Conservation (phyloP, 352 stramenopile species). For the Blastocystis sp. region DNA sequence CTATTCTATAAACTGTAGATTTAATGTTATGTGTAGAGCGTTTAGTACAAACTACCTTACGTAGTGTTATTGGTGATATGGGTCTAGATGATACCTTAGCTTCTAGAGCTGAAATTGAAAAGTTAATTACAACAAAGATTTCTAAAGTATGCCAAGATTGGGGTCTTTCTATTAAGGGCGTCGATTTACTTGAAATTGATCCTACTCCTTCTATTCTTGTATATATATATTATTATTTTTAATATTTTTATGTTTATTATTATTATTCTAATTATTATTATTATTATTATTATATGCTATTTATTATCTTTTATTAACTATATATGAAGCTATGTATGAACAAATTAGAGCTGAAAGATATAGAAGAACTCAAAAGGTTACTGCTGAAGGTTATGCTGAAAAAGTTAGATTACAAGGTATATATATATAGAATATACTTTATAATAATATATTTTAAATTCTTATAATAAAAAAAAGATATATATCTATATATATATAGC, state of each 20-base stretch:
- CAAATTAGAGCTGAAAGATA: slow-evolving; percentile 42
- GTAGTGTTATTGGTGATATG: slow-evolving; percentile 43
- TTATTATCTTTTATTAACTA: too few species aligned
- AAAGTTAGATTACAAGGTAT: slow-evolving; percentile 30
- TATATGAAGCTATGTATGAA: slow-evolving; percentile 42
- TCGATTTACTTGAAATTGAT: slow-evolving; percentile 43
- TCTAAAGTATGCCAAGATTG: slow-evolving; percentile 41
- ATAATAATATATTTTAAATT: too few species aligned
- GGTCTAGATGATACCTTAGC: slow-evolving; percentile 44
- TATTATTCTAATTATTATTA: too few species aligned
- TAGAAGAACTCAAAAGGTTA: slow-evolving; percentile 41
- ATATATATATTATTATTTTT: neutral
- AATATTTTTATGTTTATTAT: too few species aligned
- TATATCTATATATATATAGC: slow-evolving; percentile 30
- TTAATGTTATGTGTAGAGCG: slow-evolving; percentile 39
- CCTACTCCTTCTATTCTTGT: slow-evolving; percentile 34
- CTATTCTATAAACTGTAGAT: slow-evolving; percentile 39
- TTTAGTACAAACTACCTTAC: slow-evolving; percentile 42
- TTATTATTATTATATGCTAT: too few species aligned
- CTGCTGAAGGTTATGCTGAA: slow-evolving; percentile 38
- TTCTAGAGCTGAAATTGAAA: slow-evolving; percentile 43
- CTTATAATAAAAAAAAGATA: too few species aligned
- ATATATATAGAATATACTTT: neutral
- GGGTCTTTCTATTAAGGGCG: slow-evolving; percentile 38
- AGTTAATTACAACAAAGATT: slow-evolving; percentile 38